Percentiles rank a stretch among this genome's conserved stretches.
These are phyloP conservation scores for Ceratocystis eucalypticola DNA, from an alignment of 2,329 filamentous ascomycete species.

Conservation along the genomic window DNA sequence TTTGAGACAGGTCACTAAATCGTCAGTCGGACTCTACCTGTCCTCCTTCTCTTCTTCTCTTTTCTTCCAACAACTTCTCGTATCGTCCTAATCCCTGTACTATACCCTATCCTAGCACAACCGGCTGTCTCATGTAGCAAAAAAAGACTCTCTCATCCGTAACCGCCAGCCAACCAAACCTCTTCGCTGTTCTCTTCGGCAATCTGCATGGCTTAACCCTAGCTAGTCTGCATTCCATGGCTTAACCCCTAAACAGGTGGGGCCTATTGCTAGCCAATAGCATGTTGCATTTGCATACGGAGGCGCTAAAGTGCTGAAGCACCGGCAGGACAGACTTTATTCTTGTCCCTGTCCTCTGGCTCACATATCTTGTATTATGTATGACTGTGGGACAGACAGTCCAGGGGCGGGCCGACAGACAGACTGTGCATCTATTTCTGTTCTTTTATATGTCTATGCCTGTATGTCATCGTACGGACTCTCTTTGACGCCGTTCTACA, in stretches of 20 bases:
- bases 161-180: conserved; percentile 3
- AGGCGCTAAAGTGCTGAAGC: neutral
- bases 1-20: too few species aligned
- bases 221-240: neutral
- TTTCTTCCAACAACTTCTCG: too few species aligned
- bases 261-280: neutral
- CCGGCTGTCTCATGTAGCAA: too few species aligned
- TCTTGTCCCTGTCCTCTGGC: neutral
- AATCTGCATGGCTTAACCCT: neutral
- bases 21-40: neutral
- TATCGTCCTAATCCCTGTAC: too few species aligned
- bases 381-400: too few species aligned
- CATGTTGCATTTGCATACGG: neutral
- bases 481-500: too few species aligned
- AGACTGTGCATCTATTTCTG: too few species aligned
- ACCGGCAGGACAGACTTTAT: neutral
- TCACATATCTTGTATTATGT: neutral
- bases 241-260: neutral
- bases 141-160: neutral
- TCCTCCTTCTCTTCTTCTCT: neutral
- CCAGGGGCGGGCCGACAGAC: too few species aligned
- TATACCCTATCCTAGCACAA: too few species aligned
- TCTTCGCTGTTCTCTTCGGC: neutral
- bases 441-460: too few species aligned
- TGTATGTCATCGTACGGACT: too few species aligned